These are phyloP conservation scores for Myrica gale DNA, from an alignment of 306 rosid species.

Conservation along the genomic window DNA sequence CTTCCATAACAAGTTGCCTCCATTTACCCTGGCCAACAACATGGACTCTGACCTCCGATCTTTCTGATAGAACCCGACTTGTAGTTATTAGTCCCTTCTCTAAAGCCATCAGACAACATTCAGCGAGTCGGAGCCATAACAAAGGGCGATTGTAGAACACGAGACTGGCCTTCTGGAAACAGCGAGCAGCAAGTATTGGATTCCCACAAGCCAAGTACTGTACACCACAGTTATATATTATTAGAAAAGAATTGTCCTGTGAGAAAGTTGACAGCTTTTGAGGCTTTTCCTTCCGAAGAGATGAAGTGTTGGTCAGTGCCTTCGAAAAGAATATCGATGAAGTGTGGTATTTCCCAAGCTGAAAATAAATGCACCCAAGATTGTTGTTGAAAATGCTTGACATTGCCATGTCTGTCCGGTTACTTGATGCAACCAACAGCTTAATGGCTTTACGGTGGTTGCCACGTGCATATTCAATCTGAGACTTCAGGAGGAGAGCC, in stretches of 20 bases:
- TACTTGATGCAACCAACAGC: slow-evolving; percentile 83
- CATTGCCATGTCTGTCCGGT: slow-evolving; percentile 67
- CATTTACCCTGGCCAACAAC: slow-evolving; percentile 89
- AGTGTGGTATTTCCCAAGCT: slow-evolving; percentile 90
- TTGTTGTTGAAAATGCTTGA: slow-evolving; percentile 84
- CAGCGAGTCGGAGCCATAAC: slow-evolving; percentile 95
- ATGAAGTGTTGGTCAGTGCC: slow-evolving; percentile 71
- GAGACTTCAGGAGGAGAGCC: slow-evolving; percentile 96
- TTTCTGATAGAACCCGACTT: slow-evolving; percentile 41
- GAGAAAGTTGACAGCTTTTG: slow-evolving; percentile 65
- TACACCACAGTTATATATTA: slow-evolving; percentile 81
- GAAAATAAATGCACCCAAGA: slow-evolving; percentile 92
- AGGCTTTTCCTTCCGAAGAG: slow-evolving; percentile 77
- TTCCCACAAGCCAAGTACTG: slow-evolving; percentile 90
- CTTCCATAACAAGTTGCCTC: slow-evolving; percentile 85
- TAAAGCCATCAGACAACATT: slow-evolving; percentile 95
- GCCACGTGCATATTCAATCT: slow-evolving; percentile 94
- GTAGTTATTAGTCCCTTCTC: slow-evolving; percentile 66
- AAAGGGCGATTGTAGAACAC: slow-evolving; percentile 80
- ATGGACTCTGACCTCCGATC: slow-evolving; percentile 59
- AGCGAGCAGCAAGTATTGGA: slow-evolving; percentile 83
- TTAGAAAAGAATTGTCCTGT: slow-evolving; percentile 78
- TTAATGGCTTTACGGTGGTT: slow-evolving; percentile 95
- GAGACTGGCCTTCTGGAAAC: slow-evolving; percentile 88
- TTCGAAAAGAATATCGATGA: slow-evolving; percentile 82